Conservation (phyloP, 2,329 filamentous ascomycete genomes). For the Alternaria sp. region DNA sequence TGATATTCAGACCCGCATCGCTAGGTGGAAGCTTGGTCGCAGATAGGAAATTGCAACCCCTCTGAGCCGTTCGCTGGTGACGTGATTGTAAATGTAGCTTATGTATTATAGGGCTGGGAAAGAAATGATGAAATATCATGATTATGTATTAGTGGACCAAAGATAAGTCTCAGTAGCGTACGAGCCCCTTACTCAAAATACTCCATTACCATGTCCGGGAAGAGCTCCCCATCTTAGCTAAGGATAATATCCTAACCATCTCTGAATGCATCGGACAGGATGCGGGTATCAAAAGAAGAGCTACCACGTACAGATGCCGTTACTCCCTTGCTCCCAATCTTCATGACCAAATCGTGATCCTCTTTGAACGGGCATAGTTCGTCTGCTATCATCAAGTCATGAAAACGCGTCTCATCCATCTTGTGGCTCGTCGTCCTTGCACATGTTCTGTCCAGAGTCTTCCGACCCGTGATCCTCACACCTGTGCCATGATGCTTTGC, state of each 20-base stretch:
- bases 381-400: not conserved
- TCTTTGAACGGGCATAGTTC: not conserved
- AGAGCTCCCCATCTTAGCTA: not conserved
- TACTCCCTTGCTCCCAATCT: not conserved
- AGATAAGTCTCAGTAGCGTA: not conserved
- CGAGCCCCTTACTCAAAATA: not conserved
- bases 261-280: not conserved
- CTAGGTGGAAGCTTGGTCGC: conserved; percentile 81
- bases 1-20: conserved; percentile 87
- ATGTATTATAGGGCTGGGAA: not conserved
- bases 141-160: not conserved
- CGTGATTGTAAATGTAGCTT: not conserved
- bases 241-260: not conserved
- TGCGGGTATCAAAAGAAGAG: not conserved
- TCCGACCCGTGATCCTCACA: conserved; percentile 16
- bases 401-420: not conserved
- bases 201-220: not conserved
- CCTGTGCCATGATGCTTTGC: conserved; percentile 41
- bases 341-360: not conserved
- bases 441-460: not conserved
- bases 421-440: not conserved
- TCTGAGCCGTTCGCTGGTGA: not conserved
- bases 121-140: not conserved
- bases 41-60: conserved; percentile 45
- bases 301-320: not conserved